Base-by-base conservation (phyloP, 352 stramenopile genomes). In the Globisporangium lucens region DNA sequence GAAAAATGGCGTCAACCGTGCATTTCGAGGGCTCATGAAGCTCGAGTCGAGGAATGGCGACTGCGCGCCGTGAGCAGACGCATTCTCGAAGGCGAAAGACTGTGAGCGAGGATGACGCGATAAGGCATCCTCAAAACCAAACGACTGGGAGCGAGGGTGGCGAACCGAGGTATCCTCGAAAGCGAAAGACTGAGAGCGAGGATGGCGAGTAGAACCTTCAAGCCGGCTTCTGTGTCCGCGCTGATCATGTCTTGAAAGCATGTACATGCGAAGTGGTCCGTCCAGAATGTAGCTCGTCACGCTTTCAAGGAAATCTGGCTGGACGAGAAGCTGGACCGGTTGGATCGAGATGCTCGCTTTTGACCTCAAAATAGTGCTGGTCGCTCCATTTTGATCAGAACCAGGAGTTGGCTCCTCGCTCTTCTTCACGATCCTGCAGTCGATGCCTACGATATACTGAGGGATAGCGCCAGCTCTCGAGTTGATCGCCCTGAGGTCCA, bases 271-370 rank as follows among this genome's bases (percentile, higher is more conserved):
- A 41, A 94, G 66, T 15, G 77, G 71, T 27, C 86, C 83, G 66
- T 90, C 76, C 15, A 91, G 52, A 10, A 82, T 68, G 69, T 87
- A 92, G 46, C 77, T 85, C 6, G 72, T 73, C 13, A 91, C 33
- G 33, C 61, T 83, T 30, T 92, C 83, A 65, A 91, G 64, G 61
- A 91, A 92, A 12, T 82, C 71, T 29, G 82, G 79, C 20, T 89
- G 76, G 3, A 84, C 71, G 46, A 89, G 59, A 33, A 92, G 63
- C 56, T 80, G 80, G 52, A 88, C 67, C 51, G 83, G 83, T 35
- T 90, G 77, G 49, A 91, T 57, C 13, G 63, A 71, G 17, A 91
- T 60, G 43, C 27, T 72, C 30, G 89, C 22, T 0, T 53, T 79
- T 10, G 81, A 89, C 61, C 79, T 58, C 9, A 29, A 15, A 33